Evolutionary conservation across 306 rosid genomes (phyloP).

Genomic region (Fragaria iinumae): DNA sequence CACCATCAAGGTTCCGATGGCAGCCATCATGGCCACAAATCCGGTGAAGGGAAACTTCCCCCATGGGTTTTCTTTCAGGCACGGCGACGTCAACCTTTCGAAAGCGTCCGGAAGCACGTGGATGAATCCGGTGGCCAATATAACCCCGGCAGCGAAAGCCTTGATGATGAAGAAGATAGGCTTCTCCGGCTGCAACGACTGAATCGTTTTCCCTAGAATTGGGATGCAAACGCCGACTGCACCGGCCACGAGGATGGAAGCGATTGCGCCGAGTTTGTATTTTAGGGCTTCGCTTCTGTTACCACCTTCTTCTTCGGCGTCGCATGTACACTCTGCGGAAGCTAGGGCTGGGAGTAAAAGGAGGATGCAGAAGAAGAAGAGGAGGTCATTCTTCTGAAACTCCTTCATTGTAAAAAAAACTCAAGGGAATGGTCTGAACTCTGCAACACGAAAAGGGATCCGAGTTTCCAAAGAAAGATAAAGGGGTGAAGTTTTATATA

Average conservation of each 20-base stretch:
- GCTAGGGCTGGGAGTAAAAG: conserved; percentile 23
- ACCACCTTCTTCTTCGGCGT: background rate
- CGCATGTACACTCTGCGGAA: conserved; percentile 44
- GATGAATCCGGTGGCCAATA: conserved; percentile 69
- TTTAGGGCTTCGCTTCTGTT: conserved; percentile 35
- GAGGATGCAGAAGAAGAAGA: conserved; percentile 2
- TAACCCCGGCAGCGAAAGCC: conserved; percentile 82
- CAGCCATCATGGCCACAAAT: conserved; percentile 75
- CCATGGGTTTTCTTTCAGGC: conserved; percentile 55
- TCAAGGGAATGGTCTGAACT: background rate
- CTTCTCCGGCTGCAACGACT: conserved; percentile 55
- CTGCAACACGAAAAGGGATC: background rate
- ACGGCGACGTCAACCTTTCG: conserved; percentile 37
- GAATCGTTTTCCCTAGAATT: conserved; percentile 48
- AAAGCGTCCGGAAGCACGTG: conserved; percentile 80
- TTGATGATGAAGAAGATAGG: conserved; percentile 56
- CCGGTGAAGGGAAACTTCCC: conserved; percentile 72
- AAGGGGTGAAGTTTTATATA: no score
- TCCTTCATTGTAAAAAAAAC: background rate
- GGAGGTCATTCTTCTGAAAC: background rate
- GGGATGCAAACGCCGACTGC: conserved; percentile 64
- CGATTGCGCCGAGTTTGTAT: conserved; percentile 50
- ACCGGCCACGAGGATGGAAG: conserved; percentile 51
- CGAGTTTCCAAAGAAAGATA: no score
- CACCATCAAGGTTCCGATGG: conserved; percentile 71